Evolutionary conservation across 2,329 filamentous ascomycete species (phyloP), one percentile per base, ranked within the genome.

Genomic region (Trichoderma asperellum): DNA sequence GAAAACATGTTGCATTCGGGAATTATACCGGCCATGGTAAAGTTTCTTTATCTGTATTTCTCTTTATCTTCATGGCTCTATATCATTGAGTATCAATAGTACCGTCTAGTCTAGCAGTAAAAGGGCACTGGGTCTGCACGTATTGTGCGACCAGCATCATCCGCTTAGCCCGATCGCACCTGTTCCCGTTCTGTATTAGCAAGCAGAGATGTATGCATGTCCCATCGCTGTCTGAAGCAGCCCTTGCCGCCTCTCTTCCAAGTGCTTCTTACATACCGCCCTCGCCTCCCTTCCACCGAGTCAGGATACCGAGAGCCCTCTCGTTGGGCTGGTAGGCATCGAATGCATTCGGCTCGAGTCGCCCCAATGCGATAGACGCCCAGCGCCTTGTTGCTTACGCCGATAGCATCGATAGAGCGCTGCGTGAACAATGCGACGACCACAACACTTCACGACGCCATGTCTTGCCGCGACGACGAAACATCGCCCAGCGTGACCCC

Each of bases 401-500:
- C 55, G 16, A 65, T 14, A 59, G 35, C 61, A 34, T 43, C 47
- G 32, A 47, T 7, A 66, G 61, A 61, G 37, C 61, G 18, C 18
- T 32, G 49, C 37, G 32, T 67, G 61, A 70, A 70, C 56, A 57
- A 70, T 70, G 68, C 62, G 62, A 61, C 56, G 14, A 24, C 21
- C 32, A 58, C 37, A 34, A 29, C 37, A n/a, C 35, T 34, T 37
- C 58, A 37, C 66, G 35, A 53, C 47, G 57, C 61, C 55, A 70
- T 70, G 68, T 53, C 63, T 40, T 55, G n/a, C 64, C 35, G 64
- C 64, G 64, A 52, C 55, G 61, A 49, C 52, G 32, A 70, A 43
- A 66, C 53, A 63, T 49, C 63, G 59, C 53, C 62, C 68, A 57
- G 63, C 68, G 32, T 70, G 62, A 67, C 68, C 27, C 24, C 29